Evolutionary conservation across 345 rosid species (phyloP), one percentile per base, ranked within the genome.

Genomic region (Salix caprea): DNA sequence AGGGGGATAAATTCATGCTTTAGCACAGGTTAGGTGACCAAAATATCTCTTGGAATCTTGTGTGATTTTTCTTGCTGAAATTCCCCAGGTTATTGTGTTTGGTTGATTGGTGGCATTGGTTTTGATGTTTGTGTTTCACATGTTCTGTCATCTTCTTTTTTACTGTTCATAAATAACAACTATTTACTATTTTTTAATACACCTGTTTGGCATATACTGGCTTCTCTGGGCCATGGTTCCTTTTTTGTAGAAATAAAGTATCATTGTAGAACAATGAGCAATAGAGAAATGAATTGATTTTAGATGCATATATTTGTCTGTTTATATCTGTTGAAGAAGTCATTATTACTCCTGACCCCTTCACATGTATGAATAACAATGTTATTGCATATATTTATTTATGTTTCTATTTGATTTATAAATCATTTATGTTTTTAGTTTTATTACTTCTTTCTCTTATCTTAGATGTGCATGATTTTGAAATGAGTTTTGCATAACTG

Each of bases 1-100:
- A 90, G 98, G 82, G 99, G 99, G n/a, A 78, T 96, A 77, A 96
- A 96, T 86, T 93, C 98, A 37, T 96, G 99, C 82, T 92, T 85
- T 86, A 94, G 98, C 80, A 92, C 99, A 70, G 98, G 99, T 93
- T 84, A 82, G 85, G 79, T 71, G 75, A 72, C 76, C 74, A 68
- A 34, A 37, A 67, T 67, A n/a, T 84, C 73, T 66, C 54, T 67
- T 72, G 40, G 40, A 74, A 72, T 54, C 9, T 7, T 21, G 15
- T 40, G 44, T 19, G 26, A 18, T 40, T 58, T 71, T 71, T 52
- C 52, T 52, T 46, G 19, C 28, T 37, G 54, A n/a, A 5, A 11
- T 66, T 36, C 5, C 10, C 13, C 28, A 21, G 2, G 11, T 15
- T 70, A 14, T 48, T 23, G 30, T 1, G 24, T 73, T 16, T 21